phyloP scores from a whole-genome alignment of 441 rosid species.

The Syzygium syzygioides region DNA sequence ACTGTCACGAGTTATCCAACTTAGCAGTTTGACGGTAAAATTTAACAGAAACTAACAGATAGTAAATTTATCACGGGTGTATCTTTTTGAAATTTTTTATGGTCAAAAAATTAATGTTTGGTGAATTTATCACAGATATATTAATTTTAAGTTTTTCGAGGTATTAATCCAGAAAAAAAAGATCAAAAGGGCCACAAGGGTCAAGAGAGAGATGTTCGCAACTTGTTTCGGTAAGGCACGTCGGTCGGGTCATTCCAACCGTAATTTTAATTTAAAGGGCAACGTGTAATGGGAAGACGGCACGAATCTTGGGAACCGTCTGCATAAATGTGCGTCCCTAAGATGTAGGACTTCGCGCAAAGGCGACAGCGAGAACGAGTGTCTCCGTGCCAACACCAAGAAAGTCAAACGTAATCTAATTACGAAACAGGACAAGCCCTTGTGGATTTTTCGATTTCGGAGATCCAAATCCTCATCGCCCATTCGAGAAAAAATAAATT shows the following conservation, averaged over 20 bases:
- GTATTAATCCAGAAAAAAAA: no score
- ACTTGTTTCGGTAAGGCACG: neutral
- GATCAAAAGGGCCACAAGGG: no score
- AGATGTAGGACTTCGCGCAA: neutral
- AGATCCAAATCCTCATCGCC: neutral
- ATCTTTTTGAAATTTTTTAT: rapidly evolving
- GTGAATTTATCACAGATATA: no score
- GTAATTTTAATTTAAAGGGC: neutral
- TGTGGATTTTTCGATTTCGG: neutral
- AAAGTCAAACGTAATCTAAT: neutral
- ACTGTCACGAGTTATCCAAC: no score
- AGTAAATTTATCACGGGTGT: no score
- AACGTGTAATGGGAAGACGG: neutral
- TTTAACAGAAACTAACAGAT: no score
- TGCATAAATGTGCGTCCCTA: neutral
- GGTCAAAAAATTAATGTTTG: no score
- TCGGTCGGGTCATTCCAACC: no score
- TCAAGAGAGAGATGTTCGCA: neutral
- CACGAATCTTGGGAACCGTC: neutral
- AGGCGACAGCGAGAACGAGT: neutral
- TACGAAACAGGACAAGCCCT: neutral
- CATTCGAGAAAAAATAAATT: no score
- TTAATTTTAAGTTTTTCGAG: no score
- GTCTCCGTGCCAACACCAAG: neutral
- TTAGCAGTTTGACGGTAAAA: no score